A percentile compares a stretch with the other conserved stretches of the same genome.
Evolutionary conservation across 441 rosid genomes (phyloP).

Genomic region (Erodium texanum): DNA sequence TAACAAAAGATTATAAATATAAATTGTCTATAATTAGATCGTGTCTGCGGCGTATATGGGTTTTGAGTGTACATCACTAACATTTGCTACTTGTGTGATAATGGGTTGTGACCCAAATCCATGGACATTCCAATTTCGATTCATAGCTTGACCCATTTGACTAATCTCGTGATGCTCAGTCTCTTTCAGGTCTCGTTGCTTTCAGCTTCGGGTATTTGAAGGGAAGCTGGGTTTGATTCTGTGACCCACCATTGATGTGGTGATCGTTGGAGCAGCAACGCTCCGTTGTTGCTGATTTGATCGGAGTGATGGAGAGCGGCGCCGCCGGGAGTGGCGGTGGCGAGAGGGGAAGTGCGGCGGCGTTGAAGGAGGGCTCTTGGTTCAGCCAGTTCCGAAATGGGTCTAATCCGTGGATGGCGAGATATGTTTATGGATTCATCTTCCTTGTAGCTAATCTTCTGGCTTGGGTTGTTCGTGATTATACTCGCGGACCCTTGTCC

Average conservation of each 20-base stretch:
- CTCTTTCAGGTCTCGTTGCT: constrained; percentile 1
- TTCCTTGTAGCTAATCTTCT: constrained; percentile 69
- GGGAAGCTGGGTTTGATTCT: background rate
- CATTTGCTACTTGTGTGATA: no score
- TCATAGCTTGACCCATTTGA: background rate
- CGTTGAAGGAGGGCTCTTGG: constrained; percentile 49
- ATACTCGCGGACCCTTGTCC: constrained; percentile 44
- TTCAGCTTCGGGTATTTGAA: background rate
- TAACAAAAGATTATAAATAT: no score
- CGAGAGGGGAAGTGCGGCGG: constrained; percentile 26
- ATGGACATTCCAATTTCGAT: constrained; percentile 3
- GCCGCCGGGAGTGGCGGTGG: constrained; percentile 19
- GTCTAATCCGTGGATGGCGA: constrained; percentile 90
- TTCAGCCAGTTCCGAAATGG: constrained; percentile 69
- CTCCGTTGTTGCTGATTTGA: background rate
- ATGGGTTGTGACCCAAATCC: no score
- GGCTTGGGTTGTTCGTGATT: constrained; percentile 91
- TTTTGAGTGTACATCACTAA: no score
- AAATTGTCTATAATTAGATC: no score
- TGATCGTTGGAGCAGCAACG: background rate
- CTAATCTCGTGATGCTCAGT: background rate
- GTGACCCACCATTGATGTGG: background rate
- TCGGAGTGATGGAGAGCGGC: constrained; percentile 46
- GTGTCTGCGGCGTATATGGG: no score
- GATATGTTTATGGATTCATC: constrained; percentile 75